These are phyloP conservation scores for Teratosphaeria zuluensis DNA, from an alignment of 2,329 filamentous ascomycete species.

Conservation along the genomic window DNA sequence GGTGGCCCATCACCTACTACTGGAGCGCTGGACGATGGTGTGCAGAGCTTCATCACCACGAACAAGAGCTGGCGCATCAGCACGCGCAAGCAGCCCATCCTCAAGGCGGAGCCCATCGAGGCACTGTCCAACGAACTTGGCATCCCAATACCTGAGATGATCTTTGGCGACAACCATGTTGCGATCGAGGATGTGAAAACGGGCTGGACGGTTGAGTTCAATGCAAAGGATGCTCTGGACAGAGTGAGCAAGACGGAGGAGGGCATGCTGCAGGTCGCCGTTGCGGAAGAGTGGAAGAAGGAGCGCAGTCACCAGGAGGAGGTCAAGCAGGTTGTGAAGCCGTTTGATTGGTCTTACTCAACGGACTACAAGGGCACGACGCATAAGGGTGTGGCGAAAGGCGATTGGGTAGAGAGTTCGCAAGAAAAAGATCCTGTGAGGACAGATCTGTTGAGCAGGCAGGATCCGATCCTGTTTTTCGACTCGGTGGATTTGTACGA, in stretches of 20 bases:
- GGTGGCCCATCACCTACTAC: background rate
- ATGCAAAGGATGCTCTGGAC: conserved; percentile 78
- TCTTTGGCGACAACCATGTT: conserved; percentile 91
- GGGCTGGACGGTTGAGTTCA: conserved; percentile 74
- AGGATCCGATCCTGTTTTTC: conserved; percentile 92
- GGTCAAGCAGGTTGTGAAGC: conserved; percentile 88
- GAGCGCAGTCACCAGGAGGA: conserved; percentile 65
- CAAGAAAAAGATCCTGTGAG: conserved; percentile 55
- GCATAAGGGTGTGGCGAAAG: conserved; percentile 4
- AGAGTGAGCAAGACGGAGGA: conserved; percentile 86
- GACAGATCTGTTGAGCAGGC: conserved; percentile 72
- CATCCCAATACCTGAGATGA: conserved; percentile 95
- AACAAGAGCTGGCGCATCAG: conserved; percentile 44
- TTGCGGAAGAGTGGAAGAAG: conserved; percentile 79
- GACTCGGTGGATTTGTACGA: conserved; percentile 95
- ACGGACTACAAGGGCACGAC: conserved; percentile 75
- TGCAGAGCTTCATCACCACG: conserved; percentile 10
- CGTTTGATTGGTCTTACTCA: conserved; percentile 97
- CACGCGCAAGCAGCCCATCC: conserved; percentile 86
- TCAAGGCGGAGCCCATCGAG: conserved; percentile 84
- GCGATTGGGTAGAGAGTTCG: conserved; percentile 17
- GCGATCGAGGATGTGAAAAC: conserved; percentile 61
- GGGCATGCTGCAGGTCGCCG: conserved; percentile 85
- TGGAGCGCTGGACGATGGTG: background rate
- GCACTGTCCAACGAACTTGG: conserved; percentile 67